These are phyloP conservation scores for Letharia columbiana DNA, from an alignment of 495 filamentous ascomycete genomes.

Conservation along the genomic window DNA sequence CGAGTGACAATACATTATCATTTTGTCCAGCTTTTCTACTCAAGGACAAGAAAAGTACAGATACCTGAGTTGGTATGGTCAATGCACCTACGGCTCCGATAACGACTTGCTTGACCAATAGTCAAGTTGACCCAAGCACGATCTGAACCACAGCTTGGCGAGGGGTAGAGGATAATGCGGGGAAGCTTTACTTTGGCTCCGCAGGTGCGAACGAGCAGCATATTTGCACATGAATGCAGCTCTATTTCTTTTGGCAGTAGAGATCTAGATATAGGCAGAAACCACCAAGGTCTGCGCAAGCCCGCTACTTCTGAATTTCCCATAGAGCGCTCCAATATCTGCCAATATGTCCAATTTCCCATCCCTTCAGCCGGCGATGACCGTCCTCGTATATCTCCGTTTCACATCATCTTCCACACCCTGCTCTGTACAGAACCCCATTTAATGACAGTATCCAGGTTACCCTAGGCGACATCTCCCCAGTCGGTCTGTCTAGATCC, in stretches of 20 bases:
- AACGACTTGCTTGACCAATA: no score
- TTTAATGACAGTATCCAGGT: conserved; percentile 21
- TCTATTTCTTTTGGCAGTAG: background rate
- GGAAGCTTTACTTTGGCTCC: background rate
- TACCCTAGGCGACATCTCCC: conserved; percentile 24
- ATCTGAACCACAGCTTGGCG: no score
- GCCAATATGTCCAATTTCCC: conserved; percentile 28
- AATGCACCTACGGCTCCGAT: no score
- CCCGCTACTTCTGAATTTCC: background rate
- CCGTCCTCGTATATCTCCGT: conserved; percentile 31
- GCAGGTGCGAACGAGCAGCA: no score
- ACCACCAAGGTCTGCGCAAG: background rate
- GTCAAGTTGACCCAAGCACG: no score
- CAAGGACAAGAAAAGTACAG: no score
- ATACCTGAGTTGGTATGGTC: no score
- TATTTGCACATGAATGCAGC: no score
- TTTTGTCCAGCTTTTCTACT: no score
- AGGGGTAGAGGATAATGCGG: background rate
- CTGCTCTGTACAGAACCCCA: background rate
- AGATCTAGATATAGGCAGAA: background rate
- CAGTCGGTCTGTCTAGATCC: conserved; percentile 12
- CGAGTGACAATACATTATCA: no score
- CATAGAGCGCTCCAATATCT: background rate
- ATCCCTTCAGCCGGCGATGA: conserved; percentile 38
- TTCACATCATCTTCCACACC: background rate